Percentiles rank a stretch among this genome's conserved stretches.
These are phyloP conservation scores for Amaranthus palmeri DNA, from an alignment of 148 eudicot genomes.

Conservation along the genomic window DNA sequence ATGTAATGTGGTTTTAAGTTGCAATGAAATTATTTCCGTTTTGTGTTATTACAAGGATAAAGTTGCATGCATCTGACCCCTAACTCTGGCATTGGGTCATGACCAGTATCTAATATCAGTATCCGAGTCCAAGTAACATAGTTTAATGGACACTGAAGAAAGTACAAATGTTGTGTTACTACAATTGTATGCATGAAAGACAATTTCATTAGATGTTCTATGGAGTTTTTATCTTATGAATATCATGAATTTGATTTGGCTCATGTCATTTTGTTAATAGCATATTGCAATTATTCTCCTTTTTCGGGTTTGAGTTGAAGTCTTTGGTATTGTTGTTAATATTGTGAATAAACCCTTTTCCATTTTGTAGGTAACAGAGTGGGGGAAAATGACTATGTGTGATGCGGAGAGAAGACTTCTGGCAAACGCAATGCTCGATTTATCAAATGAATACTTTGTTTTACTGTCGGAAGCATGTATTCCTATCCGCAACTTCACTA, in stretches of 20 bases:
- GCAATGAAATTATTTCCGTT: neutral
- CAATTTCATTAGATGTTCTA: neutral
- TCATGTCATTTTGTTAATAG: neutral
- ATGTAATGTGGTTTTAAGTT: neutral
- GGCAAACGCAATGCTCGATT: conserved; percentile 47
- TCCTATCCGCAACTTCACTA: conserved; percentile 42
- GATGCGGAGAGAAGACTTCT: conserved; percentile 52
- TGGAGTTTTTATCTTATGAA: neutral
- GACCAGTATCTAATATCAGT: neutral
- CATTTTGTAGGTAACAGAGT: conserved; percentile 29
- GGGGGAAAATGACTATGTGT: conserved; percentile 55
- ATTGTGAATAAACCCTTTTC: neutral
- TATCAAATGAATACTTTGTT: conserved; percentile 40
- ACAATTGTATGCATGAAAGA: neutral
- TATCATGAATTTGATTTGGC: neutral
- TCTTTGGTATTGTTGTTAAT: no score
- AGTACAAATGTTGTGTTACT: no score
- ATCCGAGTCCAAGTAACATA: neutral
- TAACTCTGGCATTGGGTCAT: neutral
- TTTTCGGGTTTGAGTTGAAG: neutral
- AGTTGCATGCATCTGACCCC: no score
- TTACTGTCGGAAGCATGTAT: conserved; percentile 51
- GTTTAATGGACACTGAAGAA: neutral
- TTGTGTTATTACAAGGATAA: no score
- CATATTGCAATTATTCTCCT: neutral